These are phyloP conservation scores for Hymenoscyphus scutula DNA, from an alignment of 2,329 filamentous ascomycete species.

Conservation along the genomic window DNA sequence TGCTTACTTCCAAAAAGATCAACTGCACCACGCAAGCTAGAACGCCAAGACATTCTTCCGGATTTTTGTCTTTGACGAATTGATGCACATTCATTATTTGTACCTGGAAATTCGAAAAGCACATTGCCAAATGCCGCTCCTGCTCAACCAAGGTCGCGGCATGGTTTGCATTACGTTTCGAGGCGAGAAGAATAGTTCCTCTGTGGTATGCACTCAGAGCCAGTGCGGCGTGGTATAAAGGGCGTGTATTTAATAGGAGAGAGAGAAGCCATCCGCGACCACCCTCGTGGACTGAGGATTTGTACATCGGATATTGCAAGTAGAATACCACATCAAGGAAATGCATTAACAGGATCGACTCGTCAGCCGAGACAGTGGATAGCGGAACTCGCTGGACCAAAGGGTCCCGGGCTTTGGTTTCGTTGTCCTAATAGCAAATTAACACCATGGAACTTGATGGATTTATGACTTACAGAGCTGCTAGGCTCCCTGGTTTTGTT, in stretches of 20 bases:
- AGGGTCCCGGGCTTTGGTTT: neutral
- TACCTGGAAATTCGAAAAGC: slow-evolving; percentile 44
- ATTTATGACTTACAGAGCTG: neutral
- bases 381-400: slow-evolving; percentile 7
- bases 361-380: slow-evolving; percentile 15
- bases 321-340: slow-evolving; percentile 64
- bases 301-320: slow-evolving; percentile 62
- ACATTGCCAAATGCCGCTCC: slow-evolving; percentile 33
- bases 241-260: slow-evolving; percentile 54
- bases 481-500: neutral
- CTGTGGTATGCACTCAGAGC: slow-evolving; percentile 52
- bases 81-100: slow-evolving; percentile 36
- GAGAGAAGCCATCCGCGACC: slow-evolving; percentile 61
- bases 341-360: slow-evolving; percentile 47
- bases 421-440: neutral
- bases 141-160: slow-evolving; percentile 21
- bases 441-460: neutral
- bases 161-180: slow-evolving; percentile 13
- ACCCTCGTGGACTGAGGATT: slow-evolving; percentile 51
- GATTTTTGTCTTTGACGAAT: slow-evolving; percentile 15
- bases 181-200: slow-evolving; percentile 36
- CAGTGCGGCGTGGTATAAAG: slow-evolving; percentile 56
- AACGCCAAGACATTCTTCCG: slow-evolving; percentile 35
- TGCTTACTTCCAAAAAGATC: slow-evolving; percentile 48
- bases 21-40: slow-evolving; percentile 53